Evolutionary conservation across 805 yeast species (phyloP).

Genomic region (Starmerella potacharoeniae): DNA sequence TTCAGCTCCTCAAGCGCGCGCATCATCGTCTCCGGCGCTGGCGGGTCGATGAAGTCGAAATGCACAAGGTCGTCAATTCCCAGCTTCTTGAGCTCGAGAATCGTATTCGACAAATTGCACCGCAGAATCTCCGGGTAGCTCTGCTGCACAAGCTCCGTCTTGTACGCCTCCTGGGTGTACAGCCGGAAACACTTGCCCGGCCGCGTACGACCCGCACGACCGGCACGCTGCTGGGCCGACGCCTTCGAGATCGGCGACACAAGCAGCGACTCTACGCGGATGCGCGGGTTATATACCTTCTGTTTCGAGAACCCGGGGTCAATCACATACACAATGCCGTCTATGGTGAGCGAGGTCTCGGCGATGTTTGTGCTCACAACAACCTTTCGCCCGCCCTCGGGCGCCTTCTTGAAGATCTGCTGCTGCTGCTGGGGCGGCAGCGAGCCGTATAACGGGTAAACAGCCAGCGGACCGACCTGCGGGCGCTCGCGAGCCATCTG

Average conservation of each 20-base stretch:
- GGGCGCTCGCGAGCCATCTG: constrained; percentile 71
- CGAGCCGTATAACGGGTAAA: constrained; percentile 92
- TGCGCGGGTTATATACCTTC: constrained; percentile 91
- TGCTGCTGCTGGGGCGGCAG: constrained; percentile 94
- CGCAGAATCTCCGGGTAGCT: constrained; percentile 92
- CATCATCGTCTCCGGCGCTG: constrained; percentile 99
- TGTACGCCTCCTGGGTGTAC: constrained; percentile 93
- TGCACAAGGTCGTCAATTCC: constrained; percentile 95
- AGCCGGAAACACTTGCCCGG: constrained; percentile 96
- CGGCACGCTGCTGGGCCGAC: constrained; percentile 96
- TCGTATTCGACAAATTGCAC: constrained; percentile 83
- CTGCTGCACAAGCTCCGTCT: constrained; percentile 86
- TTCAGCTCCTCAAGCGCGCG: constrained; percentile 92
- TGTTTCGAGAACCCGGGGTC: constrained; percentile 97
- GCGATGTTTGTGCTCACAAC: constrained; percentile 92
- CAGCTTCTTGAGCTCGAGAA: constrained; percentile 80
- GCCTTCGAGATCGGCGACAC: constrained; percentile 97
- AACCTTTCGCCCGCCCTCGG: constrained; percentile 86
- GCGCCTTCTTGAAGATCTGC: constrained; percentile 84
- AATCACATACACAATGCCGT: constrained; percentile 92
- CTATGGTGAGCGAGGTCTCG: constrained; percentile 94
- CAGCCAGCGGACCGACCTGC: constrained; percentile 76
- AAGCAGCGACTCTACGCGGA: constrained; percentile 83
- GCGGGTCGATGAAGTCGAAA: constrained; percentile 98
- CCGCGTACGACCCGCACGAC: constrained; percentile 99